Base-by-base conservation (phyloP, 2,329 filamentous ascomycete genomes). In the Ophiostoma australiae region DNA sequence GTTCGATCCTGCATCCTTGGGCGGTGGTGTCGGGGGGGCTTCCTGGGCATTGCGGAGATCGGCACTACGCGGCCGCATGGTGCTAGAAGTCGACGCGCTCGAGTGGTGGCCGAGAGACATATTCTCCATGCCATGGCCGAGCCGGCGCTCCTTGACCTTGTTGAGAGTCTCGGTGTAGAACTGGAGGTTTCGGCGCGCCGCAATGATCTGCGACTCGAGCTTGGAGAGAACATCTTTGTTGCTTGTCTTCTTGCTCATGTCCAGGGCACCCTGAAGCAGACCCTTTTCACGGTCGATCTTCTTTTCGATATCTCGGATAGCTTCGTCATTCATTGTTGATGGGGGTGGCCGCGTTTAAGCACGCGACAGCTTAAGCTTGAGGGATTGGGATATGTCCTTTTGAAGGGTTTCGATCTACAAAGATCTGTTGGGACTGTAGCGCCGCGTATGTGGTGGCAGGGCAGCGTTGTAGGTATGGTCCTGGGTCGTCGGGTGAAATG, bases 201-300 rank as follows among this genome's bases (percentile, higher is more conserved):
- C 94, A 79, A 94, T 91, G 82, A 99, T 96, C 82, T 97, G 93
- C 74, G 90, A 91, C 79, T 98, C 94, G 80, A 97, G 89, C 78
- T 93, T 89, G 76, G 94, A 94, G 78, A 93, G 91, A 75, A 98
- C 94, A 73, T 89, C 87, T 76, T 94, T 91, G 81, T 99, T 99
- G 83, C 93, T 92, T 76, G 94, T 97, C 80, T 95, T 94, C 82
- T 94, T 91, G 82, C 93, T 91, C 94, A 99, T 97, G 77, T 91
- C 89, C 82, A 92, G 95, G 76, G 94, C 94, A 77, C 93, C 94
- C 81, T 91, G 91, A 85, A 99, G 95, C 78, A 98, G 89, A 77
- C 91, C 91, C 85, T 94, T 94, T 83, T 99, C 95, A 80, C 94
- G 90, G 85, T 97, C 93, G 81, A 99, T 98, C 90, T 99, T 98